Percentiles rank a stretch among this genome's conserved stretches.
These are phyloP conservation scores for Dacryopinax primogenitus DNA, from an alignment of 768 basidiomycete genomes.

Conservation along the genomic window DNA sequence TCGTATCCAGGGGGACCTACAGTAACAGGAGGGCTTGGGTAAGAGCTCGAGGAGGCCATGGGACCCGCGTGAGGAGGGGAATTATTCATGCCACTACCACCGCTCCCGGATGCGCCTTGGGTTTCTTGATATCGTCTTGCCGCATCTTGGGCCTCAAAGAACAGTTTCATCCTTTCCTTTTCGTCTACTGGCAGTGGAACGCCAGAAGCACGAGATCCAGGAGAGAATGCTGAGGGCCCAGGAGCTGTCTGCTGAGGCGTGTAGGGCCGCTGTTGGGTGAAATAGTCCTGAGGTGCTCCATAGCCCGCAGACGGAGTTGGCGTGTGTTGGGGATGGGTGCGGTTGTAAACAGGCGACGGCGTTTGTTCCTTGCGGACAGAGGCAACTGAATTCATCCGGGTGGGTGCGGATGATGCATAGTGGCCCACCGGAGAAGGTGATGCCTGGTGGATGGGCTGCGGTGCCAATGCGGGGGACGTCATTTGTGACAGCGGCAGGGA, in stretches of 20 bases:
- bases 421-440: constrained; percentile 23
- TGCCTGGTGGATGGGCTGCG: constrained; percentile 9
- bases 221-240: constrained; percentile 35
- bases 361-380: neutral
- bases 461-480: neutral
- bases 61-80: neutral
- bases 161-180: constrained; percentile 54
- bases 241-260: constrained; percentile 32
- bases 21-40: neutral
- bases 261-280: constrained; percentile 21
- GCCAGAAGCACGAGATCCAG: constrained; percentile 26
- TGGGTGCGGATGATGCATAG: neutral
- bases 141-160: constrained; percentile 55
- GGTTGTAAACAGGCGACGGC: constrained; percentile 12
- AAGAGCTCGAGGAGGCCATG: neutral
- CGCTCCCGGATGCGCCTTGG: neutral
- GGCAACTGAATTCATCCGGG: neutral
- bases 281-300: neutral
- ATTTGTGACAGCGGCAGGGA: constrained; percentile 1
- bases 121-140: constrained; percentile 27
- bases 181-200: constrained; percentile 30
- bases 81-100: neutral
- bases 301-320: neutral
- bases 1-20: neutral
- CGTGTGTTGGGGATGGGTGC: neutral